Evolutionary conservation across 805 yeast species (phyloP), one percentile per base, ranked within the genome.

Genomic region (Ogataea paraovalis): DNA sequence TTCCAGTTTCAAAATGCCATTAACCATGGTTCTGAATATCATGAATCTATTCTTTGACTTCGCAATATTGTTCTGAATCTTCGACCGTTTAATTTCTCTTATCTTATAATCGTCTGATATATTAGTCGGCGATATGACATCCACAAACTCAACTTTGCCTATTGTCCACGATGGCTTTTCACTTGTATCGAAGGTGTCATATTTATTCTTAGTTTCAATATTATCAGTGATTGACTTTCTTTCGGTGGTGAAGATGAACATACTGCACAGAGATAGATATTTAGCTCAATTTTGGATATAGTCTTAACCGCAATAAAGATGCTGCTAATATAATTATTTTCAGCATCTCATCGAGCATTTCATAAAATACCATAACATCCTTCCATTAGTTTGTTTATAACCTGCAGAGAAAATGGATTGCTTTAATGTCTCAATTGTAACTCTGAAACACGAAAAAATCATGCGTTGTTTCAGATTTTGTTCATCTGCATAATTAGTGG

Each of bases 11-110:
- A 49, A 39, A 2, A 51, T 46, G 2, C 57, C 55, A 32, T 44
- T 51, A 18, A 54, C 27, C 18, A 51, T 23, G 6, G 48, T 40
- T 30, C 57, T 40, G 13, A 53, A 52, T n/a, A 54, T 49, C 40
- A 54, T 46, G 36, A 54, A 54, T 18, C 55, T 39, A 21, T 54
- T 54, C 37, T 43, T 51, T 3, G 57, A 45, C 25, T 50, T 51
- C 12, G 49, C 46, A 9, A 49, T 25, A 22, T 38, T 41, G 36
- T 41, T 42, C 18, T 46, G 46, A 13, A 46, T 19, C 21, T 36
- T 32, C 4, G 49, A 42, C 19, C 30, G 42, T 28, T 41, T 46
- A 10, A 46, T 46, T 38, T 46, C 43, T 32, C 46, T 40, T 7
- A 38, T 12, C n/a, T 37, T 46, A 6, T 37, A 14, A 14, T 22